Percentiles rank a stretch among this genome's conserved stretches.
These are phyloP conservation scores for Clarireedia homoeocarpa DNA, from an alignment of 2,329 filamentous ascomycete species.

Conservation along the genomic window DNA sequence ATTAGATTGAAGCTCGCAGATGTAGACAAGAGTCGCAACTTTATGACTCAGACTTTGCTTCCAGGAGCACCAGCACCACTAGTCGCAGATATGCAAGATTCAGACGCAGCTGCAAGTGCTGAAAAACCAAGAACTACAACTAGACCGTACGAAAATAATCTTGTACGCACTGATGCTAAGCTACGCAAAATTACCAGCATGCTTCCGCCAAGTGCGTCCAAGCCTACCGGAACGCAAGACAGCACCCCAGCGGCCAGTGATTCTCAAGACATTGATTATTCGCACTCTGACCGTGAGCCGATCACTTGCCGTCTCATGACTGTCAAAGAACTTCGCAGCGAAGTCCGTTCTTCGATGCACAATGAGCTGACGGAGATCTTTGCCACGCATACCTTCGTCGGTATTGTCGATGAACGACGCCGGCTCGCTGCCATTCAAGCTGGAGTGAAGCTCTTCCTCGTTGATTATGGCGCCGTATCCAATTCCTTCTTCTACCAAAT, in stretches of 20 bases:
- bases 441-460: slow-evolving; percentile 82
- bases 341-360: slow-evolving; percentile 76
- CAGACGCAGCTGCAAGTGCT: slow-evolving; percentile 17
- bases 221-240: slow-evolving; percentile 15
- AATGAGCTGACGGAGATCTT: slow-evolving; percentile 81
- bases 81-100: slow-evolving; percentile 16
- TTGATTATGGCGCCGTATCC: slow-evolving; percentile 84
- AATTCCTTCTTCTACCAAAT: slow-evolving; percentile 95
- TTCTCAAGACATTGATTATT: slow-evolving; percentile 58
- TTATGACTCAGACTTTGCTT: slow-evolving; percentile 86
- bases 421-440: slow-evolving; percentile 89
- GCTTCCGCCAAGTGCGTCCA: slow-evolving; percentile 54
- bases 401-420: slow-evolving; percentile 78
- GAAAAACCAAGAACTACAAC: slow-evolving; percentile 38
- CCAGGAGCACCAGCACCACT: slow-evolving; percentile 49
- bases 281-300: slow-evolving; percentile 60
- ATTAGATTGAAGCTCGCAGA: slow-evolving; percentile 72
- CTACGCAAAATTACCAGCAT: slow-evolving; percentile 94
- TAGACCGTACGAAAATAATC: slow-evolving; percentile 72
- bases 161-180: slow-evolving; percentile 83
- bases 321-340: slow-evolving; percentile 73
- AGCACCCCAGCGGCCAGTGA: slow-evolving; percentile 15
- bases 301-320: slow-evolving; percentile 71
- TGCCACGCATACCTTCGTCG: slow-evolving; percentile 83
- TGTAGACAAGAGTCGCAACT: slow-evolving; percentile 89